Evolutionary conservation across 257 asterid genomes (phyloP), one percentile per base, ranked within the genome.

Genomic region (Lycium ferocissimum): DNA sequence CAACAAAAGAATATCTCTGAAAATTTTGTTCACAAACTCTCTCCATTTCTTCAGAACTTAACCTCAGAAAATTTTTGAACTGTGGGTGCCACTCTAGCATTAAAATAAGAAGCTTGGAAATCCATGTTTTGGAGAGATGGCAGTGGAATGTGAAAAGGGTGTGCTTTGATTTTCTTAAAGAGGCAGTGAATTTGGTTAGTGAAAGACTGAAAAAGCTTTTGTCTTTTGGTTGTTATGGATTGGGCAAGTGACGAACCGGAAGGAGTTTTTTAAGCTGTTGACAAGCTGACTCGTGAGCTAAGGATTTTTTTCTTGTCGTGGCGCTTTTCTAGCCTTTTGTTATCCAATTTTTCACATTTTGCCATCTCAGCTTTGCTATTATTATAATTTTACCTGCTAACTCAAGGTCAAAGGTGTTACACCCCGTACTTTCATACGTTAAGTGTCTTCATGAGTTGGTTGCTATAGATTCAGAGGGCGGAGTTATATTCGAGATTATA

Each of bases 1-100:
- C 71, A 66, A 45, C 12, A 45, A 38, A 10, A 75, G 13, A 83
- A 89, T 94, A 93, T 75, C 96, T 89, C 7, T 84, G 71, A 9
- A 95, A 69, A 5, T 92, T 88, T 83, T 85, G 89, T 13, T 89
- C 96, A 35, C 92, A 82, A 11, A 91, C 71, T 89, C 84, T 91
- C 58, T 85, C 92, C 92, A 86, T 92, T 87, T 95, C 98, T 20
- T 87, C 93, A 80, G 93, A 9, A 59, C 87, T 89, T 76, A 89
- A n/a, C 22, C 84, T 95, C 22, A 98, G 99, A 11, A 96, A 96
- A 38, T 85, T 90, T 26, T 54, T 90, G 88, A 82, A 92, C 87
- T 1, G 91, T 72, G 56, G 89, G 87, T 53, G 90, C 84, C 22
- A 89, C 87, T 89, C 91, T 84, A 7, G 83, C 89, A 12, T 92